phyloP scores from a whole-genome alignment of 768 basidiomycete genomes.

The Suillus clintonianus region DNA sequence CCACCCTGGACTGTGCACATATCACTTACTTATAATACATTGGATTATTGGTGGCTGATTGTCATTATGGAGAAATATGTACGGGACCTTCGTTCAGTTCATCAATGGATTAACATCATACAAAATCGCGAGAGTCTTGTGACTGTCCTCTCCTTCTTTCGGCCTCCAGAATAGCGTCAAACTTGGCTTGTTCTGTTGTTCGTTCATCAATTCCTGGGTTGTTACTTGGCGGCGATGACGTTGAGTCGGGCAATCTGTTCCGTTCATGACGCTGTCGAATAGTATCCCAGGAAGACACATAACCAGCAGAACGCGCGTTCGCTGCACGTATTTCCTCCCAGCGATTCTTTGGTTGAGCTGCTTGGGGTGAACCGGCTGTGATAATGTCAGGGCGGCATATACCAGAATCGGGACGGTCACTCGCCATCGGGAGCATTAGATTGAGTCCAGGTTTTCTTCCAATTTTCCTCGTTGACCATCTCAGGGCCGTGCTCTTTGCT shows the following conservation, averaged over 20 bases:
- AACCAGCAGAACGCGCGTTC: constrained; percentile 42
- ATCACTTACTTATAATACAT: not conserved
- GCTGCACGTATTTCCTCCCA: constrained; percentile 71
- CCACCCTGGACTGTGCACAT: not conserved
- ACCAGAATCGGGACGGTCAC: not conserved
- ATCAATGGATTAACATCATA: constrained; percentile 8
- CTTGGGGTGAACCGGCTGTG: not conserved
- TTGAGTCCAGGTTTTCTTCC: constrained; percentile 9
- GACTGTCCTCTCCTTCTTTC: constrained; percentile 46
- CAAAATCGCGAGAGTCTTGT: constrained; percentile 13
- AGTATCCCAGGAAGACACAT: constrained; percentile 64
- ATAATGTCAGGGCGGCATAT: not conserved
- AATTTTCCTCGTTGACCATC: constrained; percentile 16
- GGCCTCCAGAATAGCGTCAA: constrained; percentile 59
- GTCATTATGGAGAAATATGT: not conserved
- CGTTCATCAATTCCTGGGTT: constrained; percentile 34
- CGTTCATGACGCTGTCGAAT: constrained; percentile 62
- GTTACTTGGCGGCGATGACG: constrained; percentile 9
- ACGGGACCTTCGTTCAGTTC: not conserved
- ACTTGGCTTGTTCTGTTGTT: constrained; percentile 51
- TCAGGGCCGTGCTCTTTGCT: constrained; percentile 14
- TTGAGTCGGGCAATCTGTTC: constrained; percentile 16
- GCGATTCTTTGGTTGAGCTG: constrained; percentile 32
- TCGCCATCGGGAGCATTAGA: constrained; percentile 3
- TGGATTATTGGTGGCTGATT: not conserved